Conservation (phyloP, 1,284 basidiomycete genomes). For the Ganoderma lucidum region DNA sequence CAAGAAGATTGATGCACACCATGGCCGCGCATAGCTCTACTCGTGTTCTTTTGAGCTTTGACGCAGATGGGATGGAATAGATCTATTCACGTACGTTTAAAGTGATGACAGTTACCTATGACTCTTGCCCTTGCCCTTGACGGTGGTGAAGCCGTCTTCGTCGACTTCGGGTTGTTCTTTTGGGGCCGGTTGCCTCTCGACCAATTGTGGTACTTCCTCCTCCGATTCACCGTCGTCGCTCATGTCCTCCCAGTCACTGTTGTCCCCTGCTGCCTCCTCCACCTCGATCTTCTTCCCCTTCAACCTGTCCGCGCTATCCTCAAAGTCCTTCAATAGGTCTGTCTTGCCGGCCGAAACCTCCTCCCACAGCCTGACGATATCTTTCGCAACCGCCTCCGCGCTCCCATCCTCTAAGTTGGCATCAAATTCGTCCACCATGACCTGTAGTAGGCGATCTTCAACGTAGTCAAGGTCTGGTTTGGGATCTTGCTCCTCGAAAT, state of each 20-base stretch:
- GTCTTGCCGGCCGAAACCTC: constrained; percentile 52
- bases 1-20: neutral
- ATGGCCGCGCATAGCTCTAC: constrained; percentile 2
- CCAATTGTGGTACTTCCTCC: constrained; percentile 63
- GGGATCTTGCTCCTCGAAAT: constrained; percentile 71
- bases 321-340: constrained; percentile 60
- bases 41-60: constrained; percentile 14
- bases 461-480: constrained; percentile 78
- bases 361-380: constrained; percentile 76
- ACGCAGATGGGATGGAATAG: neutral
- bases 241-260: constrained; percentile 51
- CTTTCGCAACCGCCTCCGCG: constrained; percentile 71
- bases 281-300: constrained; percentile 64
- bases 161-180: constrained; percentile 77
- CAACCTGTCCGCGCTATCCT: constrained; percentile 66
- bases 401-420: constrained; percentile 84
- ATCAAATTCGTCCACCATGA: constrained; percentile 89
- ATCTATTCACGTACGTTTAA: constrained; percentile 15
- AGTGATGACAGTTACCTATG: constrained; percentile 38
- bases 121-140: constrained; percentile 70
- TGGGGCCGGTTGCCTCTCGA: constrained; percentile 45
- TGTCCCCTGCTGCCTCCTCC: constrained; percentile 52
- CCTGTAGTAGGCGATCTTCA: constrained; percentile 79
- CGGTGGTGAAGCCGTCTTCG: constrained; percentile 88
- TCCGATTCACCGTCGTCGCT: constrained; percentile 54